Conservation (phyloP, 768 basidiomycete genomes). For the Pisolithus orientalis region DNA sequence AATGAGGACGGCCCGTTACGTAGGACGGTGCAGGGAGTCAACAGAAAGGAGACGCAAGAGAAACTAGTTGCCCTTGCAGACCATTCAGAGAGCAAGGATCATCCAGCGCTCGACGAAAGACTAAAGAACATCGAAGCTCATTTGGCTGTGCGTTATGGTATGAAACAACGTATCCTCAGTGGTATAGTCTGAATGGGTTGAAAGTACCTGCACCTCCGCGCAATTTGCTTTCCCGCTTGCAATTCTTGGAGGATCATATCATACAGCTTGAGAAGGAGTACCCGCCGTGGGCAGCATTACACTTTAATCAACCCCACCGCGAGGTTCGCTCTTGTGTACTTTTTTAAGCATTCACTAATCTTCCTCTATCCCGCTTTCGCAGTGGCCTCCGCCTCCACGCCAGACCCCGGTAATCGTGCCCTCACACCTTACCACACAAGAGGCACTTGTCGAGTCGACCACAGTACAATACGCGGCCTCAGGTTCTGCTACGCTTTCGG, state of each 20-base stretch:
- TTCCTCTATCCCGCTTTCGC: background rate
- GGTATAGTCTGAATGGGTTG: background rate
- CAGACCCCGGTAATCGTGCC: conserved; percentile 76
- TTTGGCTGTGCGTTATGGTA: conserved; percentile 70
- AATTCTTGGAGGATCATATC: conserved; percentile 72
- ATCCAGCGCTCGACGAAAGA: conserved; percentile 61
- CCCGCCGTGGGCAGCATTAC: conserved; percentile 84
- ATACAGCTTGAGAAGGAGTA: conserved; percentile 74
- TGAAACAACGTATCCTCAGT: conserved; percentile 3
- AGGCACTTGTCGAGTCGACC: conserved; percentile 11
- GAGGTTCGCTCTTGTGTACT: conserved; percentile 44
- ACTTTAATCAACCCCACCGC: conserved; percentile 79
- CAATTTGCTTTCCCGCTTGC: conserved; percentile 56
- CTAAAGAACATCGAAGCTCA: conserved; percentile 65
- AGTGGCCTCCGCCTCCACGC: conserved; percentile 86
- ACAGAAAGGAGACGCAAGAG: conserved; percentile 7
- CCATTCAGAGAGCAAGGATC: conserved; percentile 35
- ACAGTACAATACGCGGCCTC: conserved; percentile 3
- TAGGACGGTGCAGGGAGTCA: conserved; percentile 41
- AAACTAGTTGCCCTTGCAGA: conserved; percentile 13
- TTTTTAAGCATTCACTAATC: background rate
- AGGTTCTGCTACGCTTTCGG: conserved; percentile 5
- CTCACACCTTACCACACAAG: conserved; percentile 45
- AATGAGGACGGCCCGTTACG: conserved; percentile 74
- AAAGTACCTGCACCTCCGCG: conserved; percentile 68